Evolutionary conservation across 306 rosid genomes (phyloP).

Genomic region (Albizia julibrissin): DNA sequence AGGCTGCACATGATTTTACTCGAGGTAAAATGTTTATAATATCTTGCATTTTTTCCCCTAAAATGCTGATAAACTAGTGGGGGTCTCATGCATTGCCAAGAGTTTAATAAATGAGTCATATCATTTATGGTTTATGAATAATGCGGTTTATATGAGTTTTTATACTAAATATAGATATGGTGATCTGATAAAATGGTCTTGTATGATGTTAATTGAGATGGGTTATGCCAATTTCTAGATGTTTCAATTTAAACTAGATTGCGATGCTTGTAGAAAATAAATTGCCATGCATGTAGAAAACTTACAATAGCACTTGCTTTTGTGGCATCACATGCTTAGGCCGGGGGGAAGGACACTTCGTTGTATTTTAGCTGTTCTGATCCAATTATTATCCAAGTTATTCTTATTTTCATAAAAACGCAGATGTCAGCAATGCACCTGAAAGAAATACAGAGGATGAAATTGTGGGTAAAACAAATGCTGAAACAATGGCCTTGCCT

Average conservation of each 20-base stretch:
- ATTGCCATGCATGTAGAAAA: constrained; percentile 18
- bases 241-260: neutral
- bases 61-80: constrained; percentile 20
- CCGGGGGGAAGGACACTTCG: neutral
- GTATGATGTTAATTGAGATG: constrained; percentile 32
- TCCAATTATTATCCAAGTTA: constrained; percentile 20
- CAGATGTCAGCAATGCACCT: constrained; percentile 40
- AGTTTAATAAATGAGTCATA: neutral
- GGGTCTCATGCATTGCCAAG: neutral
- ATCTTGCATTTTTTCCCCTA: neutral
- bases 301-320: neutral
- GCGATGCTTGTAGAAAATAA: neutral
- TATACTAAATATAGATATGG: neutral
- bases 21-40: constrained; percentile 47
- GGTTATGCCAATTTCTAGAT: neutral
- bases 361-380: constrained; percentile 1
- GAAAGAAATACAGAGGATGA: constrained; percentile 39
- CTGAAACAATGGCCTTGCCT: constrained; percentile 37
- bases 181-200: constrained; percentile 9
- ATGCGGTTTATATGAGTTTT: neutral
- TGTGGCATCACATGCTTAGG: constrained; percentile 1
- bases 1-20: constrained; percentile 28
- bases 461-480: constrained; percentile 37
- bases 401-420: constrained; percentile 25
- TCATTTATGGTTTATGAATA: no score